A percentile compares a stretch with the other conserved stretches of the same genome.
phyloP scores from a whole-genome alignment of 768 basidiomycete genomes.

The Suillus cothurnatus region DNA sequence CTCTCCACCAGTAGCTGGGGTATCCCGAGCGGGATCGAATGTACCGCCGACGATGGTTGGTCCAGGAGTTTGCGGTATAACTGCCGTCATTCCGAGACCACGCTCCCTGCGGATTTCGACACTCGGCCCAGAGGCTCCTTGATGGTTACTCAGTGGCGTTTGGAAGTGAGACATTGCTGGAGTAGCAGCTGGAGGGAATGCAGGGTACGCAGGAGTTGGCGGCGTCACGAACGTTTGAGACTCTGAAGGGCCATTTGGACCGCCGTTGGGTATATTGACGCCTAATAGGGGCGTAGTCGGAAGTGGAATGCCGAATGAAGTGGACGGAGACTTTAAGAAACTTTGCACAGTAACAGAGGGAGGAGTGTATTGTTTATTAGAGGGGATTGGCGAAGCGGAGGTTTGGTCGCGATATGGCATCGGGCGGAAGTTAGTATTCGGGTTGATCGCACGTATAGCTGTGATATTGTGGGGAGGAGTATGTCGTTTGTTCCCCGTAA shows the following conservation, averaged over 20 bases:
- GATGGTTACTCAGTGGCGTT: constrained; percentile 53
- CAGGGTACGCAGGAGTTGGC: constrained; percentile 73
- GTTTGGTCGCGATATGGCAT: constrained; percentile 30
- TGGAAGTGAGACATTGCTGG: constrained; percentile 59
- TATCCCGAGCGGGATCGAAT: constrained; percentile 35
- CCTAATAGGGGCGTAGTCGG: constrained; percentile 28
- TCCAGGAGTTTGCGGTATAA: constrained; percentile 54
- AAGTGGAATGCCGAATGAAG: constrained; percentile 37
- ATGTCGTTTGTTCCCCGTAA: constrained; percentile 62
- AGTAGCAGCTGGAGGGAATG: constrained; percentile 54
- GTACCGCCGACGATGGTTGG: constrained; percentile 48
- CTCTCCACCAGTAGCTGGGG: constrained; percentile 41
- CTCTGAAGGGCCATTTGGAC: constrained; percentile 19
- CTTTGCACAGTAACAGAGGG: constrained; percentile 39
- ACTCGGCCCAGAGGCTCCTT: constrained; percentile 53
- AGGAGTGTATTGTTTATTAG: constrained; percentile 28
- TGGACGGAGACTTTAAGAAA: constrained; percentile 29
- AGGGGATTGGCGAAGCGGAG: constrained; percentile 14
- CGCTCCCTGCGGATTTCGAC: constrained; percentile 71
- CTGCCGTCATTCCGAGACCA: constrained; percentile 36
- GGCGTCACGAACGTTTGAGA: constrained; percentile 37
- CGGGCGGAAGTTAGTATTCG: constrained; percentile 20
- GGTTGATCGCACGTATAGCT: constrained; percentile 32
- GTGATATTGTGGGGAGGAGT: constrained; percentile 44
- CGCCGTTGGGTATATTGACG: constrained; percentile 4